phyloP scores from a whole-genome alignment of 1,284 basidiomycete species.

The Ceratobasidium sp. region DNA sequence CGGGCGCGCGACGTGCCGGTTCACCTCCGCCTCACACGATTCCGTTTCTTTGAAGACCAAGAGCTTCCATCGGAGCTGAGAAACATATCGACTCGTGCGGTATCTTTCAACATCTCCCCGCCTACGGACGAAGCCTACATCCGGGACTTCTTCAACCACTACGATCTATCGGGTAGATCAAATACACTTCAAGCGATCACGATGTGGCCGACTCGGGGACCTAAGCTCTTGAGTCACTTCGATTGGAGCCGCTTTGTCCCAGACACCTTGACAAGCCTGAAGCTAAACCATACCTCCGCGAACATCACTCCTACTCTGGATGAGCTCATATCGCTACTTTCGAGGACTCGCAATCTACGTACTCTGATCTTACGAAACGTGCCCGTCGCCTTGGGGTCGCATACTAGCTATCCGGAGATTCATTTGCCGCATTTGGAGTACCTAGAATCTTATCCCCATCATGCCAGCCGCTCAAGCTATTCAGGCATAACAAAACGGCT shows the following conservation, averaged over 20 bases:
- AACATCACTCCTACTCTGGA: slow-evolving; percentile 5
- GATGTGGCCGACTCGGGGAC: background rate
- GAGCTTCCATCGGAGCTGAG: background rate
- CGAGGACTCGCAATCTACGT: slow-evolving; percentile 1
- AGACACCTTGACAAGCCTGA: background rate
- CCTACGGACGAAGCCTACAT: background rate
- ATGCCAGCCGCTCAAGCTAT: background rate
- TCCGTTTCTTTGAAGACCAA: background rate
- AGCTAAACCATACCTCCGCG: background rate
- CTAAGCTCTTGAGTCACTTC: background rate
- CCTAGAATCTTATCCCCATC: background rate
- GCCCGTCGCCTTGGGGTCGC: background rate
- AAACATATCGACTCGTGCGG: background rate
- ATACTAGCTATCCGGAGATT: background rate
- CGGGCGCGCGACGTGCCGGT: background rate
- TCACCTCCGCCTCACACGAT: background rate
- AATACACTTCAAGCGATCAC: background rate
- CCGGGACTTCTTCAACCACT: background rate
- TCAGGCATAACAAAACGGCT: background rate
- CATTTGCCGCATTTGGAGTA: slow-evolving; percentile 1
- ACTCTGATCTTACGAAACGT: slow-evolving; percentile 6
- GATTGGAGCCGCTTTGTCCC: background rate
- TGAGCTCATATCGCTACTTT: slow-evolving; percentile 1
- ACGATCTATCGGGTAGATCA: background rate
- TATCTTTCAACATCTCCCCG: background rate